phyloP scores from a whole-genome alignment of 257 asterid genomes.

The Eustoma russellianum region DNA sequence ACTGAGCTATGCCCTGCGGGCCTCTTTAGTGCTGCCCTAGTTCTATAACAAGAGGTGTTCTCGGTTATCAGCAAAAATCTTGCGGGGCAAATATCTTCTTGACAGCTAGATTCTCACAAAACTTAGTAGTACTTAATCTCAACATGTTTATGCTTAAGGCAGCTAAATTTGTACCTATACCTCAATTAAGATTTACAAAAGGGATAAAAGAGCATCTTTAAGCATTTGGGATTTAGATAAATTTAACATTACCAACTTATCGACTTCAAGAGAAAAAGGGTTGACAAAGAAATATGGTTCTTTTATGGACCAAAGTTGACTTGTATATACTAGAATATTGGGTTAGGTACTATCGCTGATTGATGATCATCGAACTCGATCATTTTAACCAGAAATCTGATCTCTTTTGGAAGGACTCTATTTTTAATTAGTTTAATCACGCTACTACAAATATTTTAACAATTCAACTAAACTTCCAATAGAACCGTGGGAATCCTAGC shows the following conservation, averaged over 20 bases:
- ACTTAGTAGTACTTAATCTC: too few species aligned
- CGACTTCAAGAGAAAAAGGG: neutral
- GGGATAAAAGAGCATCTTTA: neutral
- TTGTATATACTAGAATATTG: neutral
- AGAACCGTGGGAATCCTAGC: slow-evolving; percentile 38
- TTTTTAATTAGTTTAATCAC: too few species aligned
- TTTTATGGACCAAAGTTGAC: neutral
- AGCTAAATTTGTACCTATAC: too few species aligned
- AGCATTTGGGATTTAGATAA: neutral
- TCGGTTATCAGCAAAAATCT: too few species aligned
- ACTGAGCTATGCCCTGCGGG: too few species aligned
- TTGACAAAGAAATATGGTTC: too few species aligned
- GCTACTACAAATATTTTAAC: neutral
- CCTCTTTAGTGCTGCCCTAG: too few species aligned
- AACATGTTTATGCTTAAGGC: too few species aligned
- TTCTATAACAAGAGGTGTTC: too few species aligned
- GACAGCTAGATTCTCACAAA: too few species aligned
- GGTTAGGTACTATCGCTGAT: slow-evolving; percentile 1
- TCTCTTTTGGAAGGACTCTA: neutral
- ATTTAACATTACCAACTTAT: neutral
- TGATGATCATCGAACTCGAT: neutral
- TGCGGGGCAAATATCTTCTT: too few species aligned
- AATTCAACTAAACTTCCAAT: slow-evolving; percentile 36
- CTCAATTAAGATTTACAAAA: neutral
- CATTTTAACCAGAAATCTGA: neutral